These are phyloP conservation scores for Cupressus sempervirens DNA, from an alignment of 75 land plant species.

Conservation along the genomic window DNA sequence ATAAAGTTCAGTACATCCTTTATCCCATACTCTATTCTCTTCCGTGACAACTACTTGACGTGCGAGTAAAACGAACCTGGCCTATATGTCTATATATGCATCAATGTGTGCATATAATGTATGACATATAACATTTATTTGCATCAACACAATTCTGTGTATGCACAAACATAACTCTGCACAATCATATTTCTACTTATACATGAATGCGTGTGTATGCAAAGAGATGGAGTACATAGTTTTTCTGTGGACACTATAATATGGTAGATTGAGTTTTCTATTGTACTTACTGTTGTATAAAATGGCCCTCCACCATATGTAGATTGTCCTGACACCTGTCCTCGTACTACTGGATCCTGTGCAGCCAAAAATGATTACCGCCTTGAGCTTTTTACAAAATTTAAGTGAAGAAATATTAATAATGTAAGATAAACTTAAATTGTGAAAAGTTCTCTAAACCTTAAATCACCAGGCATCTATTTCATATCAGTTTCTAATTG, in stretches of 20 bases:
- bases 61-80: not conserved
- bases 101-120: not conserved
- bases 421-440: not conserved
- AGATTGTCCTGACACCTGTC: constrained; percentile 31
- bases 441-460: not conserved
- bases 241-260: not conserved
- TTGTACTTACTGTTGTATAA: constrained; percentile 34
- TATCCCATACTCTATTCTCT: not conserved
- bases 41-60: not conserved
- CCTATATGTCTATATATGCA: not conserved
- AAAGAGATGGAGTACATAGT: not conserved
- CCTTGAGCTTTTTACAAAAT: not conserved
- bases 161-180: not conserved
- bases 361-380: not conserved
- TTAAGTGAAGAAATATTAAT: not conserved
- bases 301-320: constrained; percentile 51
- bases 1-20: not conserved
- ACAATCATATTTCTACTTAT: not conserved
- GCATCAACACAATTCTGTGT: not conserved
- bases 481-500: not conserved
- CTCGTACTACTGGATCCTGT: constrained; percentile 30
- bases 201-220: constrained; percentile 21
- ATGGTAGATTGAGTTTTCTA: too few species aligned
- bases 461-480: not conserved
- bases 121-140: not conserved